These are phyloP conservation scores for Alternaria burnsii DNA, from an alignment of 2,329 filamentous ascomycete species.

Conservation along the genomic window DNA sequence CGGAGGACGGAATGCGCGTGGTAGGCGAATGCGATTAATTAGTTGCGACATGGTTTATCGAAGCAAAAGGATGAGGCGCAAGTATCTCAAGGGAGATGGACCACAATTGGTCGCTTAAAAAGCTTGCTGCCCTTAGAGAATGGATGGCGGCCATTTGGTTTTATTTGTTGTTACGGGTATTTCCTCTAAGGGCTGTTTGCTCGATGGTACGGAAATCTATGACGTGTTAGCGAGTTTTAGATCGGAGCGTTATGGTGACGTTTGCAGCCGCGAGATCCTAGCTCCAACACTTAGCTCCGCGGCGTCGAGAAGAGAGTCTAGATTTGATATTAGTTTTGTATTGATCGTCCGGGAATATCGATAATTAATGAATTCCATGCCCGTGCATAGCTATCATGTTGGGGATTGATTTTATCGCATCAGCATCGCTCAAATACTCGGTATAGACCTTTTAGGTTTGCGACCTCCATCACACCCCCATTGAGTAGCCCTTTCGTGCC, in stretches of 20 bases:
- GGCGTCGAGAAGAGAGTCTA: not conserved
- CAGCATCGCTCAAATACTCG: constrained; percentile 93
- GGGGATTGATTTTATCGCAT: not conserved
- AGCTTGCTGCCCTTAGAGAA: constrained; percentile 8
- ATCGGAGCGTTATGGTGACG: constrained; percentile 14
- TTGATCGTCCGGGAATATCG: not conserved
- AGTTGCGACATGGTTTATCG: not conserved
- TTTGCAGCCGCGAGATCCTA: constrained; percentile 7
- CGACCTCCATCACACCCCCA: constrained; percentile 79
- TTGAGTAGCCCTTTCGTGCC: constrained; percentile 81
- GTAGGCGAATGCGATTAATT: constrained; percentile 14
- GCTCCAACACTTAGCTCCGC: constrained; percentile 1
- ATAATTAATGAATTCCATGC: not conserved
- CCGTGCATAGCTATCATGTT: not conserved
- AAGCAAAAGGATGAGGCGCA: not conserved
- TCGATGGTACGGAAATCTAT: constrained; percentile 14
- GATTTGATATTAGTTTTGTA: not conserved
- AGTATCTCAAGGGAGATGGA: not conserved
- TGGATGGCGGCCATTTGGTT: constrained; percentile 13
- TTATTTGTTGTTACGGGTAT: constrained; percentile 9
- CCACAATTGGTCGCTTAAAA: constrained; percentile 2
- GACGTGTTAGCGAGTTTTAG: constrained; percentile 13
- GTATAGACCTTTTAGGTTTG: constrained; percentile 91
- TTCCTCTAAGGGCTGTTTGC: not conserved
- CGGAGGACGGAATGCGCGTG: constrained; percentile 20